A percentile compares a stretch with the other conserved stretches of the same genome.
Evolutionary conservation across 2,329 filamentous ascomycete genomes (phyloP).

Genomic region (Fusarium fujikuroi): DNA sequence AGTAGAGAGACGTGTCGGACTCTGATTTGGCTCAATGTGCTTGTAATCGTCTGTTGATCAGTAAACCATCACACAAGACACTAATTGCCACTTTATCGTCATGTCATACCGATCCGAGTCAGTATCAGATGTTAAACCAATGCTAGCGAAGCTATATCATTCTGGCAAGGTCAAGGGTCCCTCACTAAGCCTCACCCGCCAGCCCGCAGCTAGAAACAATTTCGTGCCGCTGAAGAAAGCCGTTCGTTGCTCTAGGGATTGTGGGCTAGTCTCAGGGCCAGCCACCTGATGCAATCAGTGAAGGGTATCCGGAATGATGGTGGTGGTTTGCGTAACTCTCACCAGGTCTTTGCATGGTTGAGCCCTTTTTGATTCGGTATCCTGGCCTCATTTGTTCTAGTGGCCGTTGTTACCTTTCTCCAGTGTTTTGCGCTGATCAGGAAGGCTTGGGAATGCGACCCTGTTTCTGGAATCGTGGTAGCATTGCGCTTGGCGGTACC

Average conservation of each 20-base stretch:
- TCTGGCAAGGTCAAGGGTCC: background rate
- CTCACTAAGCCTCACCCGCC: background rate
- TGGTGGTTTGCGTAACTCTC: background rate
- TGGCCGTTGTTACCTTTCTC: background rate
- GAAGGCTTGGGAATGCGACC: background rate
- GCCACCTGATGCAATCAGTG: background rate
- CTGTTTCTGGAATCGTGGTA: background rate
- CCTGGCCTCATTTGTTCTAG: background rate
- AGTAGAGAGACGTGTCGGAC: background rate
- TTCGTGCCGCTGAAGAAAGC: background rate
- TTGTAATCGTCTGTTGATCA: background rate
- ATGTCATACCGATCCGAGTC: background rate
- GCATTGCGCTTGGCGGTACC: background rate
- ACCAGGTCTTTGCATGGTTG: background rate
- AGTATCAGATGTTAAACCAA: background rate
- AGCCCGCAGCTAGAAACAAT: background rate
- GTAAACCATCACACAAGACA: background rate
- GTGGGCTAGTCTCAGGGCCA: background rate
- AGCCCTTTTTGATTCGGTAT: background rate
- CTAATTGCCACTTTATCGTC: background rate
- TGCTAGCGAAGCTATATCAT: background rate
- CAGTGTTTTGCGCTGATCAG: background rate
- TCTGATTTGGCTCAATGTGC: background rate
- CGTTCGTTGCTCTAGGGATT: background rate
- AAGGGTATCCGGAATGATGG: background rate